Evolutionary conservation across 2,329 filamentous ascomycete species (phyloP), one percentile per base, ranked within the genome.

Genomic region (Rhytidhysteron rufulum): DNA sequence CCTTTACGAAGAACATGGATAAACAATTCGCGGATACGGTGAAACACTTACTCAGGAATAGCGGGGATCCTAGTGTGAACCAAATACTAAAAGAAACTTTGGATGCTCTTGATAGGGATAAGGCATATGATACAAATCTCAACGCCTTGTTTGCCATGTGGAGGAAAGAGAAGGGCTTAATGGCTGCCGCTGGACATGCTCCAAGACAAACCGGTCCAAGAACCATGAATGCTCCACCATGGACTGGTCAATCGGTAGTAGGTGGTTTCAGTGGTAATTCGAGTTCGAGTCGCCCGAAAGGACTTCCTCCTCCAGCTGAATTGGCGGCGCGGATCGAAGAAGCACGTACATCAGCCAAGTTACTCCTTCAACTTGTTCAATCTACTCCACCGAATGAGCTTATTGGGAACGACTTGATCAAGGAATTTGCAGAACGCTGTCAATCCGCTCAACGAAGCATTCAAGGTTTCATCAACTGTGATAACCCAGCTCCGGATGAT

Each of bases 1-100:
- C 82, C 2, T 98, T 98, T 58, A 95, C 91, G n/a, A 79, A 86
- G 51, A 90, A 95, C 62, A 67, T 97, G 31, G 90, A 96, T 65
- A 77, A 83, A 58, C 88, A 88, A 56, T 97, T 96, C 58, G 80
- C 86, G 39, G 77, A 84, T 31, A 82, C 82, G 1, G 69, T 86
- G 13, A 91, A 90, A 67, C 78, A 86, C 31, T 67, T 95, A 43
- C 72, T 97, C 46, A 80, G 83, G 48, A 72, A 79, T 37, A 80
- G 81, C 11, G 78, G 77, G 46, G 88, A 95, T 59, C 77, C 77
- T 17, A 85, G 81, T 53, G 88, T 95, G 31, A 82, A 85, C 61
- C 87, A 93, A 68, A 86, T 96, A 50, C 67, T 96, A 48, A 80
- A 88, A 67, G 90, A 97, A 69, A 95, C 87, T 4, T 67, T 98